Percentiles rank a stretch among this genome's conserved stretches.
These are phyloP conservation scores for Dioscorea alata DNA, from an alignment of 106 monocot species.

Conservation along the genomic window DNA sequence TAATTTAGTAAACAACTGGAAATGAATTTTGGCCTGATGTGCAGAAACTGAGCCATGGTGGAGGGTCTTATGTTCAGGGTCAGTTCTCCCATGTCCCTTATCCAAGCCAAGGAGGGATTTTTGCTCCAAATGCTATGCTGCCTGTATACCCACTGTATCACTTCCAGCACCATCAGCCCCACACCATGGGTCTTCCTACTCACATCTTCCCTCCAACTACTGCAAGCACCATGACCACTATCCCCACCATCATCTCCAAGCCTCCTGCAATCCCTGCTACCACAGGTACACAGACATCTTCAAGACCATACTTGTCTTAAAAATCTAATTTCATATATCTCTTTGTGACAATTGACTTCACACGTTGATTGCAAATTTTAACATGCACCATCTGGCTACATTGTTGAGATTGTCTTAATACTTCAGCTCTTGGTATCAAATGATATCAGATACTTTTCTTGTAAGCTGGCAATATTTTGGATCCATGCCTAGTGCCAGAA, in stretches of 20 bases:
- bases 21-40: not conserved
- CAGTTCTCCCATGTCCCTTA: slow-evolving; percentile 23
- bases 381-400: no score
- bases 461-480: no score
- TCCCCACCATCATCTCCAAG: slow-evolving; percentile 49
- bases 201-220: slow-evolving; percentile 34
- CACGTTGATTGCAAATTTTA: no score
- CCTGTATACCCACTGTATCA: slow-evolving; percentile 35
- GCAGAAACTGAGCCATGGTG: slow-evolving; percentile 27
- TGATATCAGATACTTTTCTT: no score
- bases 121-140: slow-evolving; percentile 25
- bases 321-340: no score
- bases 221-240: slow-evolving; percentile 8
- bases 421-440: no score
- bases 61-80: slow-evolving; percentile 12
- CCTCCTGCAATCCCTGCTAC: slow-evolving; percentile 31
- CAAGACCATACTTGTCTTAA: no score
- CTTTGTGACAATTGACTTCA: no score
- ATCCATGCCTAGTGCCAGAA: no score
- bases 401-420: no score
- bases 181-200: slow-evolving; percentile 38
- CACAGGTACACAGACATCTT: slow-evolving; percentile 20
- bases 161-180: slow-evolving; percentile 35
- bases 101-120: slow-evolving; percentile 18
- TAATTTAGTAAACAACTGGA: no score